Base-by-base conservation (phyloP, 208 protist species). In the Wallacemonas sp. region DNA sequence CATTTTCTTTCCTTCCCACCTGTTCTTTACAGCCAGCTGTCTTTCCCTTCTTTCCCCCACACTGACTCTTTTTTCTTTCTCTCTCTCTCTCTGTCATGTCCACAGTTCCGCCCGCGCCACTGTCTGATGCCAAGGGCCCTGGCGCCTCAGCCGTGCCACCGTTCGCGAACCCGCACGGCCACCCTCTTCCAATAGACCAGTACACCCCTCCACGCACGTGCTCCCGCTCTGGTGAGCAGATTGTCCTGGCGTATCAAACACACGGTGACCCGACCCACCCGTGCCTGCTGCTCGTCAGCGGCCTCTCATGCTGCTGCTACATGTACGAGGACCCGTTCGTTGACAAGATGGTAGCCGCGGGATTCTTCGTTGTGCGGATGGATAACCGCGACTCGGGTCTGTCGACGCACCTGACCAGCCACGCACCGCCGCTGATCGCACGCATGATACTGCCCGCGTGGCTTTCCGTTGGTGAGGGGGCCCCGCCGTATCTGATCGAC, bases 271-370 rank as follows among this genome's bases (percentile, higher is more conserved):
- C 82, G 1, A 27, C 19, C 9, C 38, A 57, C 1, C 58, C 56
- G 14, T 72, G 65, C 0, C 41, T 93, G 21, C 70, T 93, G 19
- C 74, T 93, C 8, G 78, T 93, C 21, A 60, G 76, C 33, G 87
- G 83, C 11, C 77, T 93, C 14, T 90, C 70, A 87, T 90, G 84
- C 84, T 90, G 46, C 48, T 87, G 44, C 8, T 74, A 72, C 61
- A 75, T 79, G 16, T 93, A 81, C 73, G 87, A 93, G 60, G 87
- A 93, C 67, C 33, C 46, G 12, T 67, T 95, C 38, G 80, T 81
- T 0, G 52, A 76, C 32, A 48, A 44, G 8, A 30, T 85, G 36
- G 75, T 68, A 2, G 32, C 17, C 4, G 55, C 26, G 23, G 36
- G 55, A 41, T 39, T 61, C 33, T 44, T 44, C 41, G 55, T 61